Base-by-base conservation (phyloP, 1,284 basidiomycete species). In the Amylostereum areolatum region DNA sequence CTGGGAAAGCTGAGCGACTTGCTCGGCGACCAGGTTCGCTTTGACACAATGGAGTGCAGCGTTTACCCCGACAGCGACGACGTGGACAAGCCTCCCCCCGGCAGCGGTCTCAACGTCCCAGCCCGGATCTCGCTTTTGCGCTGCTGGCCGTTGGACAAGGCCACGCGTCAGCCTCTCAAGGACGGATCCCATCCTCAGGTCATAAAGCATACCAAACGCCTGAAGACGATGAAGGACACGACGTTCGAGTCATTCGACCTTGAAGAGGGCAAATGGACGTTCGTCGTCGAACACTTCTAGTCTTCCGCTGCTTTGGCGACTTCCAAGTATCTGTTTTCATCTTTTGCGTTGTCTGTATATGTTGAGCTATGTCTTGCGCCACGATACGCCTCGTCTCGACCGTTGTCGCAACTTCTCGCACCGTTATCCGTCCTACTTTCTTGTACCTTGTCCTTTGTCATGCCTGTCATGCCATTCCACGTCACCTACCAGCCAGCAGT, bases 111-210 rank as follows among this genome's bases (percentile, higher is more conserved):
- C 52, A 99, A 99, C 62, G 91, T 95, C 11, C 83, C 80, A 29
- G 92, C 96, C 24, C 76, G 78, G 52, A 83, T 99, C 59, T 77
- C 80, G 46, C 73, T 99, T 33, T 73, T 91, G 55, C 77, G 83
- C 41, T 95, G 92, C 71, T 99, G 90, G 86, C 79, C 92, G 34
- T 74, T 85, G 50, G 93, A 98, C 70, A 96, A 96, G 72, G 89
- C 91, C 28, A 95, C 92, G 42, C 77, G 92, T 53, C 85, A 95
- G 65, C 88, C 91, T 35, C 85, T 98, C 69, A 93, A 87, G 65
- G 92, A 99, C 59, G 73, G 80, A 49, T 77, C 75, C 37, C 81
- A 93, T 62, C 81, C 87, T n/a, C 68, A 73, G 41, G 81, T 83
- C 48, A 72, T 82, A 47, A 85, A 88, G 61, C 92, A 96, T 65